A percentile compares a stretch with the other conserved stretches of the same genome.
Evolutionary conservation across 164 flowering plant species (phyloP).

Genomic region (Echeveria elegans): DNA sequence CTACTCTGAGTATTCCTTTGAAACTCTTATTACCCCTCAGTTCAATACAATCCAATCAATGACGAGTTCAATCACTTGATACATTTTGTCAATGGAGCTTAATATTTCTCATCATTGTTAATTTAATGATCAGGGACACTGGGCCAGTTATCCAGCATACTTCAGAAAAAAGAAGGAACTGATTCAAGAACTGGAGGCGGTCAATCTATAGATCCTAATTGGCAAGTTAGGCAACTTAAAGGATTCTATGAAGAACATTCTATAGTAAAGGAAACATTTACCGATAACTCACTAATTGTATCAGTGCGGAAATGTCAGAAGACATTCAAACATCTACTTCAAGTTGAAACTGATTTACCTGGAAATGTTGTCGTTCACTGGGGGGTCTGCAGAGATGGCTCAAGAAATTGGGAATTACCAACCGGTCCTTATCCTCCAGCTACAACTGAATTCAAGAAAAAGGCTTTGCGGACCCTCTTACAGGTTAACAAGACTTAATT

Average conservation of each 20-base stretch:
- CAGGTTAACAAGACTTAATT: constrained; percentile 39
- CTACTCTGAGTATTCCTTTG: neutral
- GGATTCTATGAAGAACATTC: constrained; percentile 68
- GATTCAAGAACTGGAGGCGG: constrained; percentile 23
- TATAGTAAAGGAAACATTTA: constrained; percentile 40
- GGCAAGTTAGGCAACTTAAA: constrained; percentile 28
- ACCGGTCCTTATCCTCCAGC: constrained; percentile 55
- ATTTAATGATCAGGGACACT: constrained; percentile 38
- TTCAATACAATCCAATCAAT: neutral
- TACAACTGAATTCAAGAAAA: constrained; percentile 59
- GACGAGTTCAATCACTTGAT: neutral
- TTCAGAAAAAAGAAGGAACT: constrained; percentile 32
- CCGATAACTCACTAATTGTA: constrained; percentile 39
- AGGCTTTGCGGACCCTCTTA: constrained; percentile 69
- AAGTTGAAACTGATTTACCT: constrained; percentile 71
- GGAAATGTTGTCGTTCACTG: constrained; percentile 85
- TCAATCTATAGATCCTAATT: constrained; percentile 22
- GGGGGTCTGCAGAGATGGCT: constrained; percentile 70
- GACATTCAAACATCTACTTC: constrained; percentile 41
- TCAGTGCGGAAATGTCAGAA: constrained; percentile 49
- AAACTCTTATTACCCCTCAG: neutral
- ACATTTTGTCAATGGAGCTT: neutral
- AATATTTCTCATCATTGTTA: neutral
- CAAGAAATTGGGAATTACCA: constrained; percentile 81
- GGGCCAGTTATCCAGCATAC: constrained; percentile 41